Base-by-base conservation (phyloP, 208 protist species). In the Wallacemonas sp. region DNA sequence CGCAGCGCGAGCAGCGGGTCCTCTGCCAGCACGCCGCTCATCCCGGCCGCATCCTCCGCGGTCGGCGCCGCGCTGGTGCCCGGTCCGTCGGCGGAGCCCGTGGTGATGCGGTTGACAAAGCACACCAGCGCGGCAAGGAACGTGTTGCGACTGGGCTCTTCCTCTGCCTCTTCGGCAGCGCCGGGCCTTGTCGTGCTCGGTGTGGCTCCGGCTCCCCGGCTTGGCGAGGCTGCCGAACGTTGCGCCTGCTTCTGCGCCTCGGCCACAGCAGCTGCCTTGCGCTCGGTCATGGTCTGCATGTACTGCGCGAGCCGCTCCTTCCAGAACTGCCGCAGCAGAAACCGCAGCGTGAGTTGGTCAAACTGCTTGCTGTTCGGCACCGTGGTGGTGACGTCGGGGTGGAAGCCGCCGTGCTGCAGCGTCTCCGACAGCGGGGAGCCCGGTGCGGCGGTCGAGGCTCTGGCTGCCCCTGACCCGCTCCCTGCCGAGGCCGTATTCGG, bases 291-390 rank as follows among this genome's bases (percentile, higher is more conserved):
- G 65, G 81, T 72, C 22, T 36, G 65, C 55, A 72, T 74, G 48
- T 86, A 95, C 33, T 84, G 73, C 38, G 16, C 26, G 20, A 93
- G 39, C 2, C 90, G 86, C 44, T 83, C 72, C 55, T 72, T 63
- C 87, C 90, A 95, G 54, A 93, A 95, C 59, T 65, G 72, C 26
- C 87, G 86, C 16, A 95, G 70, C 28, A 95, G 26, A 41, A 88
- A 79, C 12, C 90, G 90, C 14, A 95, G 48, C 0, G 80, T 89
- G 4, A 68, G 67, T 42, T 86, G 76, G 66, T 88, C 74, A 75
- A 89, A 95, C 29, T 67, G 68, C 31, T 26, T 57, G 7, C 61
- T 76, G 50, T 91, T 90, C 1, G 77, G 50, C 1, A 90, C 57
- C 5, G 67, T 23, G n/a, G 28, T 22, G 22, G 36, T 29, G 44